Conservation (phyloP, 805 yeast genomes). For the Barnettozyma populi region DNA sequence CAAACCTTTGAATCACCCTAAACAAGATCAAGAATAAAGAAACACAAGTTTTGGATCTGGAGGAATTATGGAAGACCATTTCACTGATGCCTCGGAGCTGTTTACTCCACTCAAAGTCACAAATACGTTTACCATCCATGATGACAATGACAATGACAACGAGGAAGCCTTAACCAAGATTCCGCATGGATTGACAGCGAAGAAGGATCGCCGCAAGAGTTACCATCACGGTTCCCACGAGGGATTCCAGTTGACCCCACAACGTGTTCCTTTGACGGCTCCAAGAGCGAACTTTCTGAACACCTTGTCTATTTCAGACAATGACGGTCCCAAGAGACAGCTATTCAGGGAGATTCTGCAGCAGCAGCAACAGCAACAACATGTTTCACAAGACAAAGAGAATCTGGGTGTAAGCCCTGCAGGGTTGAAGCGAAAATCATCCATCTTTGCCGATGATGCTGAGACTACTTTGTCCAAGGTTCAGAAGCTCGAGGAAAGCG, state of each 20-base stretch:
- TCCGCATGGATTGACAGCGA: constrained; percentile 41
- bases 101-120: constrained; percentile 21
- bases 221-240: constrained; percentile 11
- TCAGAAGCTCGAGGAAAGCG: constrained; percentile 2
- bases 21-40: background rate
- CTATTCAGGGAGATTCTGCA: constrained; percentile 8
- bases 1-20: background rate
- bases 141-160: constrained; percentile 3
- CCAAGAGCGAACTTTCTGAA: constrained; percentile 27
- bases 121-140: constrained; percentile 16
- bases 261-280: constrained; percentile 27
- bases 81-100: constrained; percentile 14
- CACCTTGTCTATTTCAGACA: constrained; percentile 17
- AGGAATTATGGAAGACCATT: background rate
- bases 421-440: constrained; percentile 10
- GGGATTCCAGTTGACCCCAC: constrained; percentile 15
- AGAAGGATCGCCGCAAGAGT: constrained; percentile 26
- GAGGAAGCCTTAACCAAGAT: constrained; percentile 25
- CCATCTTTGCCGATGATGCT: constrained; percentile 1
- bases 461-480: constrained; percentile 2
- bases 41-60: background rate
- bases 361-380: background rate
- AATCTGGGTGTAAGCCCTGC: background rate
- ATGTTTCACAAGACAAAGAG: background rate
- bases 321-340: constrained; percentile 21